Evolutionary conservation across 768 basidiomycete genomes (phyloP).

Genomic region (Gelatoporia subvermispora): DNA sequence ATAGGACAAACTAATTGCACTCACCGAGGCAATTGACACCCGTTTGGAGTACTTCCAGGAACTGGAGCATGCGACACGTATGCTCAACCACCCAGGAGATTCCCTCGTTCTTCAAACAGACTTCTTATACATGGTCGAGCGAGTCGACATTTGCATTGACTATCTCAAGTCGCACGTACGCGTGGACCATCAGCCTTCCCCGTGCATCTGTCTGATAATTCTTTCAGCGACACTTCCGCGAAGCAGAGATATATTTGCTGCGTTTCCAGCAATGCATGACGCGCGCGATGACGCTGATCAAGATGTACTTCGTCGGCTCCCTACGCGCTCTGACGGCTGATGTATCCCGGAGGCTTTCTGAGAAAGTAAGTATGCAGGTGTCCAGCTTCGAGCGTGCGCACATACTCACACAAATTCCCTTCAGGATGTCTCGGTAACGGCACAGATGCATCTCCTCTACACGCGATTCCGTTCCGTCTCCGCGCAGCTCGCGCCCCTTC

Average conservation of each 20-base stretch:
- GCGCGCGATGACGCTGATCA: slow-evolving; percentile 95
- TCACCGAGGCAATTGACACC: slow-evolving; percentile 78
- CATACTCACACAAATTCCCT: slow-evolving; percentile 3
- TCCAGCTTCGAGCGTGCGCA: neutral
- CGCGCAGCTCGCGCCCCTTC: slow-evolving; percentile 65
- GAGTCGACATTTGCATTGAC: slow-evolving; percentile 91
- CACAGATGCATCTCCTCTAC: slow-evolving; percentile 83
- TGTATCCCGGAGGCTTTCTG: slow-evolving; percentile 65
- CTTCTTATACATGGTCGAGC: slow-evolving; percentile 94
- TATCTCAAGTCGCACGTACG: slow-evolving; percentile 84
- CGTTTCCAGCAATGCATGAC: slow-evolving; percentile 99
- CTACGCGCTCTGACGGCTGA: slow-evolving; percentile 76
- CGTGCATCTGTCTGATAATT: neutral
- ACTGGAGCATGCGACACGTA: slow-evolving; percentile 86
- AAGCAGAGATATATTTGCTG: slow-evolving; percentile 91
- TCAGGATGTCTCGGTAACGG: slow-evolving; percentile 74
- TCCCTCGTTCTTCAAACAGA: slow-evolving; percentile 86
- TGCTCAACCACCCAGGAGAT: slow-evolving; percentile 93
- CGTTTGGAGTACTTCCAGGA: slow-evolving; percentile 93
- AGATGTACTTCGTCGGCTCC: slow-evolving; percentile 91
- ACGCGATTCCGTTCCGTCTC: slow-evolving; percentile 79
- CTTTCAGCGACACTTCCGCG: slow-evolving; percentile 78
- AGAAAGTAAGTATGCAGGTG: slow-evolving; percentile 48
- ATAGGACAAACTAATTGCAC: slow-evolving; percentile 71
- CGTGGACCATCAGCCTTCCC: slow-evolving; percentile 2